Evolutionary conservation across 1,139 yeast species (phyloP), one percentile per base, ranked within the genome.

Genomic region (Geotrichum citri-aurantii): DNA sequence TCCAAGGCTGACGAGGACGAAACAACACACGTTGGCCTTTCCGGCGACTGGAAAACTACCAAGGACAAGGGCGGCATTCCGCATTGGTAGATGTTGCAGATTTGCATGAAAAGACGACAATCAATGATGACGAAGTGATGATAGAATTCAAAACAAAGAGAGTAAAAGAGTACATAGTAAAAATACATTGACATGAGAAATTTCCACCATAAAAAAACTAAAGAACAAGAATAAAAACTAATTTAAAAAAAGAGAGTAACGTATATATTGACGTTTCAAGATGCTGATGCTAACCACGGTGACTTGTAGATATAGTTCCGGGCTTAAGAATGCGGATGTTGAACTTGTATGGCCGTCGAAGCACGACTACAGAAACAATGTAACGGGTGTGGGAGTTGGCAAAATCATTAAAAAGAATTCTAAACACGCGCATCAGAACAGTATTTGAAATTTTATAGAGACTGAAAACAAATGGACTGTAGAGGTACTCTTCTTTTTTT

Each of bases 21-120:
- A 10, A 37, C 56, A n/a, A 52, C 50, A n/a, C 60, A 62, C 3
- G 59, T 50, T 42, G 69, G 69, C n/a, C 56, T 66, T 23, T 66
- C 69, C 3, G 66, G 68, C 10, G 59, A 64, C n/a, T 66, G 69
- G 69, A 58, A 59, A 27, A 57, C 63, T 12, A 63, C 59, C 48
- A 63, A 63, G 47, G 67, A 66, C 52, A 59, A 60, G 47, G 65
- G 65, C 6, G 63, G 66, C 21, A 64, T 66, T 48, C 63, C 68
- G 48, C 69, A 66, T 47, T 66, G 69, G 69, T 66, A 55, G 57
- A 21, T 19, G 33, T n/a, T 48, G 26, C 44, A n/a, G 44, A 8
- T 14, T 37, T n/a, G 14, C 44, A 37, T 37, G 19, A 37, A 7
- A 17, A 37, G 42, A 37, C 5, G 42, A 33, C 6, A n/a, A 33